These are phyloP conservation scores for Saccharomyces pastorianus DNA, from an alignment of 1,139 yeast species.

Conservation along the genomic window DNA sequence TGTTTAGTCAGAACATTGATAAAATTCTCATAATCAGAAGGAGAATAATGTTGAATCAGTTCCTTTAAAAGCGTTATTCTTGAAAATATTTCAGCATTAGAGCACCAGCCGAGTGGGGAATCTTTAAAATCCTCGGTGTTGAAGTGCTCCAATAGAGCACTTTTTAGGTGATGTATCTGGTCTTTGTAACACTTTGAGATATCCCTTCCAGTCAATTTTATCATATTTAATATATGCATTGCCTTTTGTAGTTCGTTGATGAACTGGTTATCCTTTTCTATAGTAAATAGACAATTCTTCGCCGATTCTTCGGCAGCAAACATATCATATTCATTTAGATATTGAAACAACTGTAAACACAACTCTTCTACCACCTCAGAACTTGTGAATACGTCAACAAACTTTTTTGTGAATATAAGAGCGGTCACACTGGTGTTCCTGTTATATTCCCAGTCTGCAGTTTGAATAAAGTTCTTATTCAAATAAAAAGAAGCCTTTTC, in stretches of 20 bases:
- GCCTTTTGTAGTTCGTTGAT: slow-evolving; percentile 29
- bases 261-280: slow-evolving; percentile 41
- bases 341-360: slow-evolving; percentile 9
- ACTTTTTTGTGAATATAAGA: slow-evolving; percentile 12
- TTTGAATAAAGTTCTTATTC: background rate
- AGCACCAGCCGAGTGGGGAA: slow-evolving; percentile 35
- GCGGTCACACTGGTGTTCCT: background rate
- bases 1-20: background rate
- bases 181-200: background rate
- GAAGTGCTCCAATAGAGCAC: slow-evolving; percentile 8
- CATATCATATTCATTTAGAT: slow-evolving; percentile 13
- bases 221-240: background rate
- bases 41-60: slow-evolving; percentile 14
- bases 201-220: background rate
- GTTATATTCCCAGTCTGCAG: background rate
- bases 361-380: slow-evolving; percentile 3
- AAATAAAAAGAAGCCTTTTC: background rate
- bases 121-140: slow-evolving; percentile 21
- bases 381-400: slow-evolving; percentile 12
- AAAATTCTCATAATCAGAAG: slow-evolving; percentile 2
- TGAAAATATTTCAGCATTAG: slow-evolving; percentile 16
- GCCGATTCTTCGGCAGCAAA: slow-evolving; percentile 9
- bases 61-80: slow-evolving; percentile 12
- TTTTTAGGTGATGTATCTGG: background rate
- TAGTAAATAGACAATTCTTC: slow-evolving; percentile 3